phyloP scores from a whole-genome alignment of 306 rosid genomes.

The Gynostemma pentaphyllum region DNA sequence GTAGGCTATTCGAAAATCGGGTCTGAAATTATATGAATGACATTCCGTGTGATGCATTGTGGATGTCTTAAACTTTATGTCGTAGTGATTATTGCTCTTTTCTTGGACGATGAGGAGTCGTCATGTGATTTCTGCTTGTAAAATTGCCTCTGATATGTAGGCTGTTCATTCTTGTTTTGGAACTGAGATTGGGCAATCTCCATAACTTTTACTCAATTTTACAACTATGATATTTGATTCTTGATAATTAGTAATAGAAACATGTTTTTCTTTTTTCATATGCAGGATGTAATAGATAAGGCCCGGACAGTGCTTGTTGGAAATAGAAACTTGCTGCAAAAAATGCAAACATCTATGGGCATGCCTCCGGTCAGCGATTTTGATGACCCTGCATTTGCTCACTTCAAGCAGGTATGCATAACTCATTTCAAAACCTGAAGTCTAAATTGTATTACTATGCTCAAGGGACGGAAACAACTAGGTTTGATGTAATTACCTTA shows the following conservation, averaged over 20 bases:
- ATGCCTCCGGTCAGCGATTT: constrained; percentile 19
- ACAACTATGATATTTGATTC: background rate
- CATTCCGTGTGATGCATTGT: background rate
- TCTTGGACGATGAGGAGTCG: background rate
- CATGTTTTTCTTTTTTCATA: background rate
- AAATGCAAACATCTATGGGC: constrained; percentile 63
- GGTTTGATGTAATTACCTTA: background rate
- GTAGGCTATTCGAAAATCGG: background rate
- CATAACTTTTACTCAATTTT: background rate
- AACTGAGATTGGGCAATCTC: background rate
- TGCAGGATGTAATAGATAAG: constrained; percentile 80
- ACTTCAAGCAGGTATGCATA: constrained; percentile 57
- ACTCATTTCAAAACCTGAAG: background rate
- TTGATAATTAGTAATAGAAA: background rate
- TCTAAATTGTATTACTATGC: background rate
- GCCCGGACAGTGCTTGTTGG: constrained; percentile 66
- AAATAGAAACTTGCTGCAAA: constrained; percentile 51
- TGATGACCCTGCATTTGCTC: constrained; percentile 55
- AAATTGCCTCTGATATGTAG: background rate
- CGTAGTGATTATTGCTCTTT: no score
- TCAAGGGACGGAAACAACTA: background rate
- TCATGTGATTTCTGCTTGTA: background rate
- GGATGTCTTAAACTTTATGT: background rate
- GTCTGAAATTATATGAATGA: background rate
- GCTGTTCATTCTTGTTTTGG: background rate